Percentiles rank a stretch among this genome's conserved stretches.
Evolutionary conservation across 2,329 filamentous ascomycete species (phyloP).

Genomic region (Pyrenochaeta sp.): DNA sequence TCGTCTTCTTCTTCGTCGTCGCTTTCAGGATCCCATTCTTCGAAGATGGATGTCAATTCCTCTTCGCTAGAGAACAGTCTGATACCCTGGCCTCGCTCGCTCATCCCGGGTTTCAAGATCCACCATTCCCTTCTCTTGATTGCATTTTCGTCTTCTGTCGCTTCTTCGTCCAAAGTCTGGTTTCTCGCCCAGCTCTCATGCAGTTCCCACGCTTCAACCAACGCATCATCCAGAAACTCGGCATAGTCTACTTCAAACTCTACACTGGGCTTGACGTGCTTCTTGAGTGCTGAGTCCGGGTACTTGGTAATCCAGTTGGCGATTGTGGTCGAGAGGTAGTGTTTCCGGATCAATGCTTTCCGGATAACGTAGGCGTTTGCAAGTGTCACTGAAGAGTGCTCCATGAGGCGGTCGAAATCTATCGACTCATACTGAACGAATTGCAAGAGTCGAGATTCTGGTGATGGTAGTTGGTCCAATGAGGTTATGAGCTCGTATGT

Average conservation of each 20-base stretch:
- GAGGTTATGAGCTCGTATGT: slow-evolving; percentile 64
- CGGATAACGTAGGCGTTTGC: slow-evolving; percentile 94
- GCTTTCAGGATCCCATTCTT: slow-evolving; percentile 83
- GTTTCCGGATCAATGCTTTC: slow-evolving; percentile 95
- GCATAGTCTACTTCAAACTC: slow-evolving; percentile 96
- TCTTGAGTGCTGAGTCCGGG: slow-evolving; percentile 71
- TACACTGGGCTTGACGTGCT: slow-evolving; percentile 78
- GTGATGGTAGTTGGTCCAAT: slow-evolving; percentile 56
- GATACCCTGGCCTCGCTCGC: slow-evolving; percentile 93
- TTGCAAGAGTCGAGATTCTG: slow-evolving; percentile 68
- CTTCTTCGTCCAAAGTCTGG: slow-evolving; percentile 52
- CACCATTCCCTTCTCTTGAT: slow-evolving; percentile 75
- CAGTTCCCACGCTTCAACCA: slow-evolving; percentile 89
- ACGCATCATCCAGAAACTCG: slow-evolving; percentile 92
- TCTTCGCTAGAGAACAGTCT: slow-evolving; percentile 84
- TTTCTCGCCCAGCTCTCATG: slow-evolving; percentile 79
- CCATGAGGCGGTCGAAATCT: slow-evolving; percentile 78
- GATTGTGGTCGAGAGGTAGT: slow-evolving; percentile 86
- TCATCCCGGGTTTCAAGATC: slow-evolving; percentile 98
- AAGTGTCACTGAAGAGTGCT: slow-evolving; percentile 67
- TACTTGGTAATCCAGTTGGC: slow-evolving; percentile 87
- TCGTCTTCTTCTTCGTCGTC: slow-evolving; percentile 65
- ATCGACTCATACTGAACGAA: slow-evolving; percentile 87
- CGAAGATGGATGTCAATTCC: slow-evolving; percentile 86
- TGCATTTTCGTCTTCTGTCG: too few species aligned